Percentiles rank a stretch among this genome's conserved stretches.
These are phyloP conservation scores for Wallacemonas collosoma DNA, from an alignment of 208 protist species.

Conservation along the genomic window DNA sequence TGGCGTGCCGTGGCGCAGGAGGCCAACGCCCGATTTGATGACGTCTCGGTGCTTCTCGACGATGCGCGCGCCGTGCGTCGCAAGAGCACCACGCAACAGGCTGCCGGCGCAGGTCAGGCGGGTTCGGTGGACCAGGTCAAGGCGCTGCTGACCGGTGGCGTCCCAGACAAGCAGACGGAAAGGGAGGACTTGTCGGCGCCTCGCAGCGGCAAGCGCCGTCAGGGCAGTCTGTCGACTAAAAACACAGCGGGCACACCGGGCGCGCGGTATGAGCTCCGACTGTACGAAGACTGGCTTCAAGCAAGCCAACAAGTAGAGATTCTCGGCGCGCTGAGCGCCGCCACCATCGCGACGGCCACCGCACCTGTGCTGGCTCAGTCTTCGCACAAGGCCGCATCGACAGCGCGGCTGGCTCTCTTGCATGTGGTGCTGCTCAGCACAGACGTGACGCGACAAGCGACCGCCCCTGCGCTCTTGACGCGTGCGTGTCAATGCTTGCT, in stretches of 20 bases:
- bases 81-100: conserved; percentile 12
- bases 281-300: conserved; percentile 8
- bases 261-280: conserved; percentile 12
- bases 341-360: neutral
- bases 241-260: neutral
- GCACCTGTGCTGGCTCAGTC: neutral
- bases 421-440: neutral
- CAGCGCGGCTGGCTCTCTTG: neutral
- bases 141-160: conserved; percentile 17
- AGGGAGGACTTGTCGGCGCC: too few species aligned
- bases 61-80: conserved; percentile 15
- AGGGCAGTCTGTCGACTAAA: neutral
- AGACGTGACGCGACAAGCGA: neutral
- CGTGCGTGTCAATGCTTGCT: conserved; percentile 1
- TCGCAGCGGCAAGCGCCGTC: too few species aligned
- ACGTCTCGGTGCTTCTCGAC: conserved; percentile 4
- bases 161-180: too few species aligned
- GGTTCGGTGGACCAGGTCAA: conserved; percentile 20
- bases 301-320: neutral
- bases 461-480: neutral
- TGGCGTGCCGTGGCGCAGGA: conserved; percentile 1
- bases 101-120: neutral
- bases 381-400: neutral
- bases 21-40: neutral
- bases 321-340: neutral